Conservation (phyloP, 345 rosid species). For the Eucalyptus pauciflora region DNA sequence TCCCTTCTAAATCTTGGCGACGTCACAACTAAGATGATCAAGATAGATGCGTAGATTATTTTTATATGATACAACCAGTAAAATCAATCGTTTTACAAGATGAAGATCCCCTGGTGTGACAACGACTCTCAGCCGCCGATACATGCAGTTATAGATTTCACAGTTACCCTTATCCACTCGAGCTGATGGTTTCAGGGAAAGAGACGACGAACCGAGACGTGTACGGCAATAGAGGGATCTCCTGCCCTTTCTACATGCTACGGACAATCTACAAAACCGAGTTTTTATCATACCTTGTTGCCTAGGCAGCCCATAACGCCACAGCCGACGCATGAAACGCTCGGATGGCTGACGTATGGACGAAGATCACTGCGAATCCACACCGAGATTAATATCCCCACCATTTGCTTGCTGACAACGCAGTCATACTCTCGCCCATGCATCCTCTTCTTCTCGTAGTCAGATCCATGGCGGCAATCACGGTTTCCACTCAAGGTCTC, state of each 20-base stretch:
- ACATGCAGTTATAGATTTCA: not conserved
- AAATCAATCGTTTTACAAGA: not conserved
- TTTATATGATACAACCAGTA: not conserved
- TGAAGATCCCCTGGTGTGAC: not conserved
- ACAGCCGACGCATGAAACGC: not conserved
- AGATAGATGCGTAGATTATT: not conserved
- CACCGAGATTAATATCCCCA: not conserved
- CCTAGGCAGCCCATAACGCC: conserved; percentile 3
- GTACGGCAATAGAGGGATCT: not conserved
- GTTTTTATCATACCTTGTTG: not conserved
- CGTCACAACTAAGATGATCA: not conserved
- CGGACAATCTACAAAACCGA: not conserved
- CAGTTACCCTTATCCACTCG: not conserved
- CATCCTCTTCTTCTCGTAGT: not conserved
- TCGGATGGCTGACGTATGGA: not conserved
- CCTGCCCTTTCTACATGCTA: not conserved
- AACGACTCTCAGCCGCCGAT: not conserved
- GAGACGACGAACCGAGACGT: not conserved
- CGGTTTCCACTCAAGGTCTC: not conserved
- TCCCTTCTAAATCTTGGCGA: not conserved
- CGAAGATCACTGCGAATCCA: not conserved
- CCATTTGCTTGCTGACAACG: conserved; percentile 1
- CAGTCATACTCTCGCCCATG: not conserved
- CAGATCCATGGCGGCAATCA: not conserved
- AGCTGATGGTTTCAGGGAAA: not conserved